Base-by-base conservation (phyloP, 371 early-diverging fungal genomes). In the Zychaea mexicana region DNA sequence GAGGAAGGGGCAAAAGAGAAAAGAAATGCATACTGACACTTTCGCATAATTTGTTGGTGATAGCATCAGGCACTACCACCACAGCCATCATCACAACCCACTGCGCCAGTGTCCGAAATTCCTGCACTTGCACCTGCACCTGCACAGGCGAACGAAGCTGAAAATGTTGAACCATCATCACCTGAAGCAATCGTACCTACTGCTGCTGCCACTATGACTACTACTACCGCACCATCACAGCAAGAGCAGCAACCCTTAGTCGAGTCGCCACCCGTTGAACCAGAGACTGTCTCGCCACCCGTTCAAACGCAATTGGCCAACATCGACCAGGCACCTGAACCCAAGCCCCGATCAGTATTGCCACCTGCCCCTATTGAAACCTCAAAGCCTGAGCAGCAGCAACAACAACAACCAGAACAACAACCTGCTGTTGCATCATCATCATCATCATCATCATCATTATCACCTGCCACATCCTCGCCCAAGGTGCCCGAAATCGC, bases 301-400 rank as follows among this genome's bases (percentile, higher is more conserved):
- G 19, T 17, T 46, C 5, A 47, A 28, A 56, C 30, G 27, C 58
- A 4, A 45, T 19, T 28, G 42, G 26, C 15, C 19, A 30, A 27
- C 17, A 45, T 28, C 12, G 59, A 58, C n/a, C 45, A 38, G 26
- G 59, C 45, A 58, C 59, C 59, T 30, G 59, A 58, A 58, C 59
- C 59, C 21, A 58, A 58, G 22, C 59, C 59, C n/a, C 45, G 59
- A 27, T 58, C 59, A 3, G 38, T 45, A 28, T 28, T 28, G 19
- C 42, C 59, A 17, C 59, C 45, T 58, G 45, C 26, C 8, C 30
- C 47, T 22, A 13, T 49, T 24, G 49, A 49, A 31, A 31, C 31
- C 19, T 22, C 19, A 22, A 36, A 45, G 30, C 15, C 36, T 30
- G 28, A 53, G 26, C 52, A 63, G 33, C 36, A 47, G 38, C 7